Conservation (phyloP, 495 filamentous ascomycete genomes). For the Lophium mytilinum region DNA sequence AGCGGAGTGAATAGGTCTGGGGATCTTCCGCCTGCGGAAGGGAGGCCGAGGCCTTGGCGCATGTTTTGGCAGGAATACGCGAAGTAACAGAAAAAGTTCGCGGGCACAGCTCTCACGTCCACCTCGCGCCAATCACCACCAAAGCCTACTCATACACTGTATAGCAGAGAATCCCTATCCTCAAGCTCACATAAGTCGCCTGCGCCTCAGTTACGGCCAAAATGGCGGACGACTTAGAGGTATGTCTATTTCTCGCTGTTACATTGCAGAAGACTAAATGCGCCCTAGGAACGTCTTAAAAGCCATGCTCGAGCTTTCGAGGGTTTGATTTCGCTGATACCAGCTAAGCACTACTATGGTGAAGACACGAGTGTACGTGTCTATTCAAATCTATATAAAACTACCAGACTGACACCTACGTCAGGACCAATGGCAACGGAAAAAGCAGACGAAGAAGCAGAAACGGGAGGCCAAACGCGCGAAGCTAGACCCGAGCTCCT, state of each 20-base stretch:
- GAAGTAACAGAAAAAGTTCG: too few relatives aligned
- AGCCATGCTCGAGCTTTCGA: slow-evolving; percentile 83
- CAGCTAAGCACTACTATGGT: slow-evolving; percentile 85
- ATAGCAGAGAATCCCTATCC: neutral
- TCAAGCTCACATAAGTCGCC: neutral
- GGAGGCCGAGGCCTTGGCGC: too few relatives aligned
- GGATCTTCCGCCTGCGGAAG: too few relatives aligned
- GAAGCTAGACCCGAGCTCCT: slow-evolving; percentile 64
- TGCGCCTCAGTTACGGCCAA: neutral
- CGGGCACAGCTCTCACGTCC: too few relatives aligned
- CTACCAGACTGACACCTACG: slow-evolving; percentile 9
- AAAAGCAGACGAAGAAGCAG: slow-evolving; percentile 39
- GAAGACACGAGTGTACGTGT: slow-evolving; percentile 73
- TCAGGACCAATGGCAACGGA: slow-evolving; percentile 35
- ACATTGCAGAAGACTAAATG: neutral
- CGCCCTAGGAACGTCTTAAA: slow-evolving; percentile 67
- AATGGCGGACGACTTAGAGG: slow-evolving; percentile 33
- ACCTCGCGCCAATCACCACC: too few relatives aligned
- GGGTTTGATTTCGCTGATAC: slow-evolving; percentile 83
- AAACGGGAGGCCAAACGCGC: slow-evolving; percentile 41
- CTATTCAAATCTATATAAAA: neutral
- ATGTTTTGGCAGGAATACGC: too few relatives aligned
- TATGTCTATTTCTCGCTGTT: neutral
- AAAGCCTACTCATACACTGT: too few relatives aligned
- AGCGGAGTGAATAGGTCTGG: too few relatives aligned